Evolutionary conservation across 441 rosid genomes (phyloP).

Genomic region (Codiaeum variegatum): DNA sequence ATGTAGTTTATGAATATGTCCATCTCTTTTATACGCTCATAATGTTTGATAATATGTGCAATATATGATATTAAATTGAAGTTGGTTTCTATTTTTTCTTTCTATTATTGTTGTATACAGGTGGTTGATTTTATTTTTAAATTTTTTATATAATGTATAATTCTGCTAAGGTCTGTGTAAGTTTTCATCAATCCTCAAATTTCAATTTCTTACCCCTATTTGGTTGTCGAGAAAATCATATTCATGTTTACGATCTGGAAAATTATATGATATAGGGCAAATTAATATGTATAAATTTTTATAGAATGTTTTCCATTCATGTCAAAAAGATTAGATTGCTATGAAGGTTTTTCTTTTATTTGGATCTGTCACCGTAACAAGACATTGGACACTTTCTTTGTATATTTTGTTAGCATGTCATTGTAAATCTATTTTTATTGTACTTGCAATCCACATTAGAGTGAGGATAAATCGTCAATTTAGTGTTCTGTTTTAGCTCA

Average conservation of each 20-base stretch:
- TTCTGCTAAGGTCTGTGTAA: constrained; percentile 99
- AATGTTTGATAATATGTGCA: background rate
- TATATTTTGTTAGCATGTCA: background rate
- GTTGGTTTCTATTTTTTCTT: background rate
- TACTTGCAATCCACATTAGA: background rate
- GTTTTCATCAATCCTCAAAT: background rate
- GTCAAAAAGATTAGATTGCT: background rate
- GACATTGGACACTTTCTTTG: background rate
- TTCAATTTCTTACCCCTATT: background rate
- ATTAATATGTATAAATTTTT: background rate
- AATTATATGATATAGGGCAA: background rate
- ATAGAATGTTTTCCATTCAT: no score
- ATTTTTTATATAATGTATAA: no score
- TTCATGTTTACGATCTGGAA: background rate
- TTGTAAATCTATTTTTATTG: constrained; percentile 3
- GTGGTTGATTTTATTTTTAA: no score
- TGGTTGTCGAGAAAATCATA: constrained; percentile 16
- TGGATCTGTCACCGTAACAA: constrained; percentile 8
- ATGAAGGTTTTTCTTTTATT: background rate
- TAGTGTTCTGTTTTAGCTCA: background rate
- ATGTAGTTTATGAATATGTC: background rate
- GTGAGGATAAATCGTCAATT: constrained; percentile 2
- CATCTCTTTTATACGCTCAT: background rate
- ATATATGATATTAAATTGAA: background rate
- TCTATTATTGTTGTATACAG: constrained; percentile 31